Evolutionary conservation across 148 eudicot genomes (phyloP).

Genomic region (Amaranthus hypochondriacus): DNA sequence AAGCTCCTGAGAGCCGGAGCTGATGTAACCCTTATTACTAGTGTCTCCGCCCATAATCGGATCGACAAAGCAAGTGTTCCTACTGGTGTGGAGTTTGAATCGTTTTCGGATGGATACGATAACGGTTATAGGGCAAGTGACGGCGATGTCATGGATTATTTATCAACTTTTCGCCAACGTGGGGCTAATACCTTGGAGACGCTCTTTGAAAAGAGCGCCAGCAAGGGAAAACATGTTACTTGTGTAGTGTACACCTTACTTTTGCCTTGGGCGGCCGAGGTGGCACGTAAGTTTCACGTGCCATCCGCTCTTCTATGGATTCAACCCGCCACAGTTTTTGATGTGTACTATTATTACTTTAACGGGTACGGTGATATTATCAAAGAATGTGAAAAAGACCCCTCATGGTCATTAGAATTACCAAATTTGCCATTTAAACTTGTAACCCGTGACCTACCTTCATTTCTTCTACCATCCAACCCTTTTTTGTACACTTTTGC

Average conservation of each 20-base stretch:
- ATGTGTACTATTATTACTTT: slow-evolving; percentile 50
- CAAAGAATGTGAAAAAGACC: slow-evolving; percentile 22
- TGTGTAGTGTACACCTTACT: slow-evolving; percentile 48
- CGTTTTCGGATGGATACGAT: slow-evolving; percentile 49
- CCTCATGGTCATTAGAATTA: slow-evolving; percentile 35
- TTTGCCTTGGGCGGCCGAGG: slow-evolving; percentile 52
- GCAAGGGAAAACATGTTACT: slow-evolving; percentile 40
- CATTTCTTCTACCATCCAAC: slow-evolving; percentile 41
- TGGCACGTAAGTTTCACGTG: slow-evolving; percentile 42
- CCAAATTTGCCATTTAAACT: slow-evolving; percentile 39
- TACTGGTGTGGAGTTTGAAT: slow-evolving; percentile 27
- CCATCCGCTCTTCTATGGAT: slow-evolving; percentile 54
- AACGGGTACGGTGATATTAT: slow-evolving; percentile 31
- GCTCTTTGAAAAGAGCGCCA: slow-evolving; percentile 24
- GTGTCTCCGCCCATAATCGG: slow-evolving; percentile 27
- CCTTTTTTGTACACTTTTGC: slow-evolving; percentile 21
- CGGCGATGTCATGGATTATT: slow-evolving; percentile 10
- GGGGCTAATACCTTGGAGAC: slow-evolving; percentile 27
- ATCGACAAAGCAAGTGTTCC: slow-evolving; percentile 21
- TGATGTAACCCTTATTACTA: slow-evolving; percentile 41
- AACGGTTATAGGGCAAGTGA: slow-evolving; percentile 28
- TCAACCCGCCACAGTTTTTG: slow-evolving; percentile 53
- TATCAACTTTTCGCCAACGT: slow-evolving; percentile 18
- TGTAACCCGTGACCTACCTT: slow-evolving; percentile 46
- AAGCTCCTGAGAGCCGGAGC: slow-evolving; percentile 31